Evolutionary conservation across 495 filamentous ascomycete species (phyloP), one percentile per base, ranked within the genome.

Genomic region (Baudoinia panamericana): DNA sequence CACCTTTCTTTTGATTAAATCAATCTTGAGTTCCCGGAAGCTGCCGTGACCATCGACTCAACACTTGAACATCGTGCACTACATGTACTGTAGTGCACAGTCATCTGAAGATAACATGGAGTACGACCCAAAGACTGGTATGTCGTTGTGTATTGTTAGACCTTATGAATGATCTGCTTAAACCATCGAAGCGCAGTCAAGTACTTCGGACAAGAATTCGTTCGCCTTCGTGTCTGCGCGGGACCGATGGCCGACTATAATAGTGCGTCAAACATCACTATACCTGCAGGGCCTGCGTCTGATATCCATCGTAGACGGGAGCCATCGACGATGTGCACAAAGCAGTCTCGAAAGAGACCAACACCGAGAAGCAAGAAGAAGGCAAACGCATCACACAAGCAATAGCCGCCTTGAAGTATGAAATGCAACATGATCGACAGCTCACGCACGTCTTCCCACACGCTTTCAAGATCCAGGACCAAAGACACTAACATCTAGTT

Each of bases 241-340:
- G 47, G 78, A 86, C 29, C 71, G 90, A 55, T 96, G 90, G 90
- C 90, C 90, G 7, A 68, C 93, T 29, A 96, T 97, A 55, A 60
- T 97, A 34, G 87, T 93, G 48, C 54, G 74, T 53, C 41, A 17
- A 20, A 25, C 33, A 30, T 32, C 5, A n/a, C 28, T 17, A 20
- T 29, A 15, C 23, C 4, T 32, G 8, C 39, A n/a, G 40, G 35
- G 20, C 10, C 16, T 24, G 8, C 5, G 26, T 37, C 35, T 59
- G 22, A 36, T 20, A 40, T 28, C n/a, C 24, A 24, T 32, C 10
- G 30, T 51, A 95, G 87, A 96, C 90, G 13, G 76, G 84, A 59
- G 86, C 82, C 20, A 94, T 97, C 57, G 88, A 96, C 57, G 86
- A 96, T 57, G 69, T 88, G 16, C 86, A 94, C 61, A 80, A 80